phyloP scores from a whole-genome alignment of 1,284 basidiomycete genomes.

The Trichosporon sp. region DNA sequence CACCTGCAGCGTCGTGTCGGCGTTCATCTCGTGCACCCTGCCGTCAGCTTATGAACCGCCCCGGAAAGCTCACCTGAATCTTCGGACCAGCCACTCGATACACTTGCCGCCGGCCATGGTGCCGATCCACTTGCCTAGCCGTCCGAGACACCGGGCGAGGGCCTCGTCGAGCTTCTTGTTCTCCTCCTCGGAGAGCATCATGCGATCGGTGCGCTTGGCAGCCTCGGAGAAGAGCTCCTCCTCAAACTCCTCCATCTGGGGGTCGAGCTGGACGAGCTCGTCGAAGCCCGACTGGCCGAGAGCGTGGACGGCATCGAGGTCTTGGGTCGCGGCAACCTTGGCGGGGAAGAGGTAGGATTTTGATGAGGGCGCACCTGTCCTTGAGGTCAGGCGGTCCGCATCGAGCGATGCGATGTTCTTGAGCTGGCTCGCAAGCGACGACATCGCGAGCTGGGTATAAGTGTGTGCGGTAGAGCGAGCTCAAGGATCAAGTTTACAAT shows the following conservation, averaged over 20 bases:
- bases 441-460: conserved; percentile 26
- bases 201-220: conserved; percentile 76
- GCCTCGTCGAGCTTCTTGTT: conserved; percentile 63
- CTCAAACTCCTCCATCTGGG: conserved; percentile 61
- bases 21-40: conserved; percentile 92
- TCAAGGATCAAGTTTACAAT: conserved; percentile 11
- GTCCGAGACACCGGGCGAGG: conserved; percentile 64
- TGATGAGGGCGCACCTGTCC: conserved; percentile 58
- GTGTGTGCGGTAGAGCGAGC: conserved; percentile 12
- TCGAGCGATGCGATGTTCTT: conserved; percentile 80
- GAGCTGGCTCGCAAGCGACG: conserved; percentile 80
- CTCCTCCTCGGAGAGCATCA: conserved; percentile 70
- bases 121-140: conserved; percentile 78
- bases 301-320: conserved; percentile 82
- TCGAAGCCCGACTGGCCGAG: conserved; percentile 78
- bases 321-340: conserved; percentile 75
- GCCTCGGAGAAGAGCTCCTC: conserved; percentile 79
- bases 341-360: conserved; percentile 85
- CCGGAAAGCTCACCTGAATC: conserved; percentile 71
- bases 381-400: conserved; percentile 69
- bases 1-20: conserved; percentile 72
- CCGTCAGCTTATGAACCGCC: not conserved
- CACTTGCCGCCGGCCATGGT: conserved; percentile 80
- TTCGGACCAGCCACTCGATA: conserved; percentile 93
- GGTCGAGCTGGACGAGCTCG: conserved; percentile 67